Evolutionary conservation across 225 moss, liverwort and hornwort species (phyloP).

Genomic region (Lunularia cruciata): DNA sequence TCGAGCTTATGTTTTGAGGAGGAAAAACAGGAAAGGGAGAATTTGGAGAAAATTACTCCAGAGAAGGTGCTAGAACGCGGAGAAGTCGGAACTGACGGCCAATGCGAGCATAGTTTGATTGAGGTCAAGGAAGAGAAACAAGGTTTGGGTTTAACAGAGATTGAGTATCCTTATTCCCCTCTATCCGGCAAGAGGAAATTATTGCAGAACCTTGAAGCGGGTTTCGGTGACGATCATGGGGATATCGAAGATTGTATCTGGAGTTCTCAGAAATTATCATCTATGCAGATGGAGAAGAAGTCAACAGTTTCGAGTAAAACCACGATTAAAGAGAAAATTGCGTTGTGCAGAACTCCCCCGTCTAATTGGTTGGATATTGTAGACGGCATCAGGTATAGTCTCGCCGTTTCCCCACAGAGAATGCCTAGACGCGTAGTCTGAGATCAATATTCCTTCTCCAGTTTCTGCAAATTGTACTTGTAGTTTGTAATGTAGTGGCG

Average conservation of each 20-base stretch:
- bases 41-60: background rate
- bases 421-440: no score
- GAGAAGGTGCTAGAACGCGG: background rate
- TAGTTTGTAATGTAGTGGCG: no score
- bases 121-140: constrained; percentile 9
- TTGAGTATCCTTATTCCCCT: background rate
- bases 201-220: background rate
- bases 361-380: constrained; percentile 22
- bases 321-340: background rate
- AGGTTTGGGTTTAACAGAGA: background rate
- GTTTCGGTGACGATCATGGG: background rate
- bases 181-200: background rate
- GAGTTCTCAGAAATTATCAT: background rate
- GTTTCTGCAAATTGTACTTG: background rate
- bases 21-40: background rate
- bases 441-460: background rate
- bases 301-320: constrained; percentile 1
- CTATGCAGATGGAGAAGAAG: background rate
- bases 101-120: background rate
- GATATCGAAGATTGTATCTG: constrained; percentile 31
- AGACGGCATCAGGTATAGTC: constrained; percentile 17
- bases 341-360: constrained; percentile 3
- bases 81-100: background rate
- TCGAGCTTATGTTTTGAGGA: background rate
- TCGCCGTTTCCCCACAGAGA: background rate